Conservation (phyloP, 441 rosid genomes). For the California macrophylla region DNA sequence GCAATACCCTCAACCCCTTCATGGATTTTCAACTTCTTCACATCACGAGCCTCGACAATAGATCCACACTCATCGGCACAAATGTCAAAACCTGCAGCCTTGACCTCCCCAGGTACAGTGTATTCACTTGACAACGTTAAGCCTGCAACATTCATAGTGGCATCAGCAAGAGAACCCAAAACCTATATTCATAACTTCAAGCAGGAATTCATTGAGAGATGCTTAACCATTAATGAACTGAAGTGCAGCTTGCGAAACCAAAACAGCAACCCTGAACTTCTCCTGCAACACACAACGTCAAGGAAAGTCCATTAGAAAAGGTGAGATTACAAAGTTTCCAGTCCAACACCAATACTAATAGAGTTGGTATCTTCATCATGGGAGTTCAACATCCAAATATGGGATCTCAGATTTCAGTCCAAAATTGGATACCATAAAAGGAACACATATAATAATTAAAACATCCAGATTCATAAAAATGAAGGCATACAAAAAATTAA, state of each 20-base stretch:
- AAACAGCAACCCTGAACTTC: constrained; percentile 65
- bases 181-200: not conserved
- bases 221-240: constrained; percentile 62
- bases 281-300: constrained; percentile 33
- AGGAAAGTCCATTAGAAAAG: constrained; percentile 8
- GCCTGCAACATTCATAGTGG: constrained; percentile 35
- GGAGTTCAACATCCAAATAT: not conserved
- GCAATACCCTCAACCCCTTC: constrained; percentile 60
- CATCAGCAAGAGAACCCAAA: constrained; percentile 18
- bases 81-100: constrained; percentile 67
- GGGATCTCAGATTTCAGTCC: not conserved
- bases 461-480: not conserved
- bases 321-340: not conserved
- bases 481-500: not conserved
- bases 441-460: not conserved
- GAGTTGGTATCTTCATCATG: not conserved
- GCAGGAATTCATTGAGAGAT: constrained; percentile 4
- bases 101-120: constrained; percentile 58
- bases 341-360: not conserved
- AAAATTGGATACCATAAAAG: not conserved
- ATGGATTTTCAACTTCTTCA: constrained; percentile 64
- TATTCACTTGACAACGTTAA: constrained; percentile 55
- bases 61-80: constrained; percentile 83
- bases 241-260: constrained; percentile 92
- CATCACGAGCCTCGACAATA: constrained; percentile 73